Conservation (phyloP, 1,139 yeast species). For the Hemisphaericaspora xylanilytica region DNA sequence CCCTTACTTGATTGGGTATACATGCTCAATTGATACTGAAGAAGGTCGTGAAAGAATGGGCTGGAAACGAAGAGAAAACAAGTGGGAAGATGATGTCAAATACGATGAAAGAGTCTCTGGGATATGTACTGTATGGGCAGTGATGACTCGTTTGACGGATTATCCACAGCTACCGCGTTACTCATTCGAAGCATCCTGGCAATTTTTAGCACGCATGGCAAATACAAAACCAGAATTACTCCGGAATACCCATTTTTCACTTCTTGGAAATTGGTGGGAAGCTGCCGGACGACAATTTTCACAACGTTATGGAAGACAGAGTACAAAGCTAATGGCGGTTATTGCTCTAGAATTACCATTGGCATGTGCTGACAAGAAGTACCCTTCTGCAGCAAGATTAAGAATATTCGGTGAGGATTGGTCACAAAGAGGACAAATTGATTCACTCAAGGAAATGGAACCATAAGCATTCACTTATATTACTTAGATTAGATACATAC, state of each 20-base stretch:
- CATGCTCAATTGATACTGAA: slow-evolving; percentile 73
- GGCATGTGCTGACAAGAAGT: slow-evolving; percentile 46
- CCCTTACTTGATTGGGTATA: slow-evolving; percentile 80
- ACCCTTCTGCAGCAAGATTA: slow-evolving; percentile 77
- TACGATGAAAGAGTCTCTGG: slow-evolving; percentile 89
- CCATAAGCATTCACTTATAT: slow-evolving; percentile 19
- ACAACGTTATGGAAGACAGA: slow-evolving; percentile 66
- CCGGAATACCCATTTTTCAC: slow-evolving; percentile 67
- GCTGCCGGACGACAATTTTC: slow-evolving; percentile 61
- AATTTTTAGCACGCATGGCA: slow-evolving; percentile 63
- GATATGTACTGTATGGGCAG: slow-evolving; percentile 76
- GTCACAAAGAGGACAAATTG: slow-evolving; percentile 43
- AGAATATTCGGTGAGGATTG: slow-evolving; percentile 78
- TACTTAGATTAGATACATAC: slow-evolving; percentile 1
- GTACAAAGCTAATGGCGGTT: slow-evolving; percentile 52
- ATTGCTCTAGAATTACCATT: slow-evolving; percentile 43
- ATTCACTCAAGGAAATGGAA: slow-evolving; percentile 53
- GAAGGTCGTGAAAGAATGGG: slow-evolving; percentile 87
- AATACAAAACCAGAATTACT: slow-evolving; percentile 53
- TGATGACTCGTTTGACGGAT: slow-evolving; percentile 50
- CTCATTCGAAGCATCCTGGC: slow-evolving; percentile 62
- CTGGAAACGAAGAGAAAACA: slow-evolving; percentile 64
- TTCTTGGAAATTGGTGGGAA: slow-evolving; percentile 92
- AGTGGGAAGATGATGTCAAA: slow-evolving; percentile 75
- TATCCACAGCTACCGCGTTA: slow-evolving; percentile 18